Conservation (phyloP, 192 early-diverging fungal species). For the Linnemannia exigua region DNA sequence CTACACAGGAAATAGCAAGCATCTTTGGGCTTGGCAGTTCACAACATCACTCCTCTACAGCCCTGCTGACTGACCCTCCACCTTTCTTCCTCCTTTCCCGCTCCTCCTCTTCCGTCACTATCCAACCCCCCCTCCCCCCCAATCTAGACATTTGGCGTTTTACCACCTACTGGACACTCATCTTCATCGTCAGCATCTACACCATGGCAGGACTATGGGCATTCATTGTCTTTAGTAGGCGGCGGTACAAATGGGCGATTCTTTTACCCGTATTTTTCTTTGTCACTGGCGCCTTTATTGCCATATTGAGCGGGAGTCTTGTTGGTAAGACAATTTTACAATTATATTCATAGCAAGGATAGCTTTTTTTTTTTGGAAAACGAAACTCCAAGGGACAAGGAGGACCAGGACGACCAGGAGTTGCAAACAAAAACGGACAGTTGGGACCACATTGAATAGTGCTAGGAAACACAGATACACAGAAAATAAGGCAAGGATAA, state of each 20-base stretch:
- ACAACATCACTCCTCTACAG: not conserved
- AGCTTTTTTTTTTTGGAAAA: not conserved
- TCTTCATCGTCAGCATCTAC: conserved; percentile 71
- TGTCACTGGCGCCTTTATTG: conserved; percentile 49
- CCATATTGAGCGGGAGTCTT: conserved; percentile 60
- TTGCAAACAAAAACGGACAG: not conserved
- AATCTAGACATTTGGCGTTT: conserved; percentile 74
- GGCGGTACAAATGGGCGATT: conserved; percentile 55
- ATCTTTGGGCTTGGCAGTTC: not conserved
- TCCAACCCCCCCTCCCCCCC: not conserved
- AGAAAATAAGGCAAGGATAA: not conserved
- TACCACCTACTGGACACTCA: conserved; percentile 73
- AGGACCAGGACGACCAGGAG: not conserved
- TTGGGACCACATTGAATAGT: not conserved
- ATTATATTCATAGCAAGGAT: too few species aligned
- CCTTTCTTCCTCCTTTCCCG: not conserved
- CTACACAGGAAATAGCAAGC: not conserved
- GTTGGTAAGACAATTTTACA: conserved; percentile 49
- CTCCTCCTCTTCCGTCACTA: not conserved
- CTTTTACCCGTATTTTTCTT: conserved; percentile 51
- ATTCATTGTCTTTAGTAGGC: conserved; percentile 64
- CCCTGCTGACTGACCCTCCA: too few species aligned
- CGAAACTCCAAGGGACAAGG: not conserved
- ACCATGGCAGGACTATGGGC: conserved; percentile 71
- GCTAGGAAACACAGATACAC: not conserved